Conservation (phyloP, 1,139 yeast genomes). For the Hemisphaericaspora subhashii region DNA sequence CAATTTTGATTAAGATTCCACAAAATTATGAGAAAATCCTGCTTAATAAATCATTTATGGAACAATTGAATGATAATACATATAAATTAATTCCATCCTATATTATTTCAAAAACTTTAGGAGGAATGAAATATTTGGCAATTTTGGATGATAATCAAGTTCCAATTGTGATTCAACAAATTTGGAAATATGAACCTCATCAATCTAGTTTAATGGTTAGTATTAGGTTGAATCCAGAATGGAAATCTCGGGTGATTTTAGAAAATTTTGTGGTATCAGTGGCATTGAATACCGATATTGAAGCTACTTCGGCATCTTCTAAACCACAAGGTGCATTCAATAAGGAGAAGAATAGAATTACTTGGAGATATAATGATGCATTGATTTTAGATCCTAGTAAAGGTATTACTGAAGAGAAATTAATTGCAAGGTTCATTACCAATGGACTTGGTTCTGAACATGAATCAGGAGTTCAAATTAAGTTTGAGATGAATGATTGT, state of each 20-base stretch:
- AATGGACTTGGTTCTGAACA: constrained; percentile 62
- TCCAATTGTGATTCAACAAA: constrained; percentile 76
- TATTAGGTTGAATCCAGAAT: constrained; percentile 56
- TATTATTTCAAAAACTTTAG: constrained; percentile 59
- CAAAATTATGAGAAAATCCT: constrained; percentile 34
- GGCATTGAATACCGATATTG: constrained; percentile 42
- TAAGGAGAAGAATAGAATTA: constrained; percentile 78
- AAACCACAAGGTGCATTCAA: constrained; percentile 90
- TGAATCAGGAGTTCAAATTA: constrained; percentile 68
- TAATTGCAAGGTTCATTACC: constrained; percentile 73
- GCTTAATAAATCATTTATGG: constrained; percentile 45
- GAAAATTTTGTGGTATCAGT: constrained; percentile 71
- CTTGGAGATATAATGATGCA: constrained; percentile 71
- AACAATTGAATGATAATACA: constrained; percentile 28
- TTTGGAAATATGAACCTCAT: constrained; percentile 83
- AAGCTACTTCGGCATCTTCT: constrained; percentile 72
- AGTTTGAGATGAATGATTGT: constrained; percentile 46
- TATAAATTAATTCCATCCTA: constrained; percentile 35
- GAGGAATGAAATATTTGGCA: constrained; percentile 68
- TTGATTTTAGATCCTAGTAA: constrained; percentile 31
- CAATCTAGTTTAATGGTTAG: constrained; percentile 85
- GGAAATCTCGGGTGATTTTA: constrained; percentile 44
- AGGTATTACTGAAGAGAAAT: constrained; percentile 51
- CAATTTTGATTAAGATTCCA: constrained; percentile 31
- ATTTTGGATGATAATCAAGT: constrained; percentile 42